These are phyloP conservation scores for Rugosomyces carneus DNA, from an alignment of 1,284 basidiomycete species.

Conservation along the genomic window DNA sequence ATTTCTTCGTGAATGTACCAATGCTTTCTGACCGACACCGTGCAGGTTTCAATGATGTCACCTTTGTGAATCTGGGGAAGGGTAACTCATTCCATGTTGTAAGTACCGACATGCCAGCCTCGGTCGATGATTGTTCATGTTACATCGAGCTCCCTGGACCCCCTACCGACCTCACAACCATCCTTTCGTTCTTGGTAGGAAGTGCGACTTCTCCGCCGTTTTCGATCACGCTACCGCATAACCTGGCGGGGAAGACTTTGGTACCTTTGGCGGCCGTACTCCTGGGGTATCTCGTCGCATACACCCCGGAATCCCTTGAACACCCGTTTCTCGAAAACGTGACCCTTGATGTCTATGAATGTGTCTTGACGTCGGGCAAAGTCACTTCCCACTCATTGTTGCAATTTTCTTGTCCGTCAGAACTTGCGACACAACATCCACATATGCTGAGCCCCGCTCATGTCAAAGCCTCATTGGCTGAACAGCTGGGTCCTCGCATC, in stretches of 20 bases:
- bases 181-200: conserved; percentile 13
- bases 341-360: conserved; percentile 43
- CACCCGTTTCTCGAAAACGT: conserved; percentile 36
- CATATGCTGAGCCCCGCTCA: conserved; percentile 7
- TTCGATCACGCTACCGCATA: conserved; percentile 22
- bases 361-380: conserved; percentile 19
- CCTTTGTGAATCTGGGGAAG: conserved; percentile 14
- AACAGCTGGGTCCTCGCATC: conserved; percentile 13
- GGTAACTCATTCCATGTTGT: conserved; percentile 13
- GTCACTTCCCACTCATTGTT: conserved; percentile 16
- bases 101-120: not conserved
- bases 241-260: conserved; percentile 16
- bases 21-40: conserved; percentile 17
- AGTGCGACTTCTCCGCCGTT: conserved; percentile 7
- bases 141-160: conserved; percentile 12
- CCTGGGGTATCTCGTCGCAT: conserved; percentile 54
- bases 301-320: conserved; percentile 33
- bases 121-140: not conserved
- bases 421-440: conserved; percentile 11
- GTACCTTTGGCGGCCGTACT: conserved; percentile 48
- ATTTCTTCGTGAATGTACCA: conserved; percentile 36
- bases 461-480: conserved; percentile 9
- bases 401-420: conserved; percentile 22
- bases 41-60: not conserved
- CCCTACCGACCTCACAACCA: conserved; percentile 9